Conservation (phyloP, 495 filamentous ascomycete genomes). For the Trichoderma virens region DNA sequence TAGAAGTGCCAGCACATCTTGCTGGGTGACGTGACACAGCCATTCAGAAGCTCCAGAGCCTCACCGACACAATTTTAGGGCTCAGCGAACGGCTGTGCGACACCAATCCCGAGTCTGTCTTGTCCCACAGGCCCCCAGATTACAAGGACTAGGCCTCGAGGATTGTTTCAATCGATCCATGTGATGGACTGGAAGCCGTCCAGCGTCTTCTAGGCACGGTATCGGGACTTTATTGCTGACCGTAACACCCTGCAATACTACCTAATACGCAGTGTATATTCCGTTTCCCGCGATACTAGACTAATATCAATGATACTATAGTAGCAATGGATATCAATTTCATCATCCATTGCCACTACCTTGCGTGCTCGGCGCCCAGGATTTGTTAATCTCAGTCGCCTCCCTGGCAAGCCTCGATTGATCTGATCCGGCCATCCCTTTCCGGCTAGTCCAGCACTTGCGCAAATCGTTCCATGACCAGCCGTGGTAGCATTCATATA, state of each 20-base stretch:
- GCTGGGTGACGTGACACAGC: neutral
- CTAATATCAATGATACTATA: too few relatives aligned
- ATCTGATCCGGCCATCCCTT: neutral
- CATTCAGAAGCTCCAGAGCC: neutral
- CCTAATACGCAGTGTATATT: too few relatives aligned
- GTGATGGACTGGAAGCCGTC: too few relatives aligned
- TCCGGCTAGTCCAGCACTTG: neutral
- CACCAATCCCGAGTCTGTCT: neutral
- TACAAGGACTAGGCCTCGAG: too few relatives aligned
- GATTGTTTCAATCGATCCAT: too few relatives aligned
- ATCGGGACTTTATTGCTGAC: too few relatives aligned
- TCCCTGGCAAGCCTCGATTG: neutral
- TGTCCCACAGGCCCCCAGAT: too few relatives aligned
- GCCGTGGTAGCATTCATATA: neutral
- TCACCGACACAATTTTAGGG: conserved; percentile 5
- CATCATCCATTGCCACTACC: neutral
- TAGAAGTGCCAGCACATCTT: neutral
- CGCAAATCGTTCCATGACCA: neutral
- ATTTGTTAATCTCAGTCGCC: neutral
- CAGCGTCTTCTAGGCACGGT: too few relatives aligned
- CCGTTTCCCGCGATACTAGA: too few relatives aligned
- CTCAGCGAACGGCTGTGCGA: neutral
- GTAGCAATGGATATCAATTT: too few relatives aligned
- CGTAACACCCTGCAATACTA: too few relatives aligned
- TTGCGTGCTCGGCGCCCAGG: neutral